Evolutionary conservation across 495 filamentous ascomycete species (phyloP).

Genomic region (Xylaria longipes): DNA sequence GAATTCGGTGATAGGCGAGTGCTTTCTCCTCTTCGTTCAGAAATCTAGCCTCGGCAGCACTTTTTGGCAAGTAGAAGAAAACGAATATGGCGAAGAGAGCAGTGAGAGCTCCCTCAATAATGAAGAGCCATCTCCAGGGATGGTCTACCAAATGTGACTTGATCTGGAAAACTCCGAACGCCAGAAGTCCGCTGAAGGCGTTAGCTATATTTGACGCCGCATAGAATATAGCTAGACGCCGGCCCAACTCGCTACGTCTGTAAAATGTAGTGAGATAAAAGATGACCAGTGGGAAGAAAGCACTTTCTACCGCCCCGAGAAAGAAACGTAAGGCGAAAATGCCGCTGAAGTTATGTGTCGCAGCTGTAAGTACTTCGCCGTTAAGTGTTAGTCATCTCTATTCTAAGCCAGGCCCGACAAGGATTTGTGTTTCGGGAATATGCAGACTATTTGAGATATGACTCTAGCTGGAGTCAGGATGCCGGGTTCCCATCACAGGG

Average conservation of each 20-base stretch:
- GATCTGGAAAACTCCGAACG: conserved; percentile 80
- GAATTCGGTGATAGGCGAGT: conserved; percentile 75
- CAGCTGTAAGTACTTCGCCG: conserved; percentile 48
- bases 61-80: conserved; percentile 73
- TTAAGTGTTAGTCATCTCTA: not conserved
- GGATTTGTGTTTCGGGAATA: not conserved
- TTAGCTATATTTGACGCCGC: conserved; percentile 76
- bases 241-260: conserved; percentile 74
- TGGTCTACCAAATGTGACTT: conserved; percentile 46
- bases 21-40: conserved; percentile 68
- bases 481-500: conserved; percentile 25
- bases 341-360: conserved; percentile 66
- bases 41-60: conserved; percentile 68
- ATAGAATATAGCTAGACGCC: conserved; percentile 80
- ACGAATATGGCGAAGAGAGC: conserved; percentile 70
- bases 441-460: not conserved
- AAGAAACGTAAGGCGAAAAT: conserved; percentile 72
- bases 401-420: not conserved
- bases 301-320: conserved; percentile 74
- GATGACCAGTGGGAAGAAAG: conserved; percentile 74
- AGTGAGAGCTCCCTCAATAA: conserved; percentile 73
- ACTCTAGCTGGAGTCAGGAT: not conserved
- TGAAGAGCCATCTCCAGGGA: conserved; percentile 78
- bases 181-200: conserved; percentile 75
- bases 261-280: conserved; percentile 68